Evolutionary conservation across 2,329 filamentous ascomycete species (phyloP), one percentile per base, ranked within the genome.

Genomic region (Neopestalotiopsis clavispora): DNA sequence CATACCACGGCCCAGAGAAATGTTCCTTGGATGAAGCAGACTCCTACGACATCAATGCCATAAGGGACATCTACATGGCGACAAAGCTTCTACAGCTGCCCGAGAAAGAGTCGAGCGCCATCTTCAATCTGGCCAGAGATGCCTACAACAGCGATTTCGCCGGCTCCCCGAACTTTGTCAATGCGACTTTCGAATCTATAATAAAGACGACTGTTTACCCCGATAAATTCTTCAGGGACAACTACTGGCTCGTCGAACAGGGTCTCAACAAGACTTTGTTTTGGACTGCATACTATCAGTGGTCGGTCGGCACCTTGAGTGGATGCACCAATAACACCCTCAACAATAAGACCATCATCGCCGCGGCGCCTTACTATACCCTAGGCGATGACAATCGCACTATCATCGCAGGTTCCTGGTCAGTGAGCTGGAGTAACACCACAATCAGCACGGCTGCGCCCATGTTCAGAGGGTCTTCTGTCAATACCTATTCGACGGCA

Each of bases 311-410:
- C 9, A 62, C 42, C 1, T 38, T 69, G 62, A 56, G 20, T 52
- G 42, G 42, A 23, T 65, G 62, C 30, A 28, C 62, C 38, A 66
- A 68, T 66, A 61, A 68, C 34, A 68, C 66, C 20, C 62, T 68
- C 28, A 65, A 69, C 34, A 66, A 69, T 30, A 52, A 14, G 23
- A 69, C 45, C n/a, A 30, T 67, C 14, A 59, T 52, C 5, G 66
- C 68, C 14, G 38, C 66, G 61, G 68, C 66, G 30, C 62, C 68
- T 20, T 66, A 68, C 32, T 40, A 63, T 57, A 64, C 49, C n/a
- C 14, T n/a, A 30, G 40, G 58, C 57, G 20, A 65, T 7, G 12
- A 42, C 10, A 63, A 63, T 28, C 32, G 20, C 10, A 63, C 60
- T 2, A 14, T 63, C 12, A 42, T 63, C 13, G 60, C 60, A 14